phyloP scores from a whole-genome alignment of 768 basidiomycete genomes.

The Lactarius hatsudake region DNA sequence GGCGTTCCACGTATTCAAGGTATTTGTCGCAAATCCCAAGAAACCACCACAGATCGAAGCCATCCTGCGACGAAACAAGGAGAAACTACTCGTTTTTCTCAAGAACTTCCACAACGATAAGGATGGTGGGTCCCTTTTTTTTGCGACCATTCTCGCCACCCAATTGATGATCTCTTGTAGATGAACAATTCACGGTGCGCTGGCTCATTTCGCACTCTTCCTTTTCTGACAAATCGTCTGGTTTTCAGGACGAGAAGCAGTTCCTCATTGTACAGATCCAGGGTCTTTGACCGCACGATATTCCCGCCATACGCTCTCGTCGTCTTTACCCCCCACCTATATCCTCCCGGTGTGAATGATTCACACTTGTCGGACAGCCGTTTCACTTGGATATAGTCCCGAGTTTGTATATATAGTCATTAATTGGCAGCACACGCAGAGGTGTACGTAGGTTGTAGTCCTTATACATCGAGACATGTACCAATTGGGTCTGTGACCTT shows the following conservation, averaged over 20 bases:
- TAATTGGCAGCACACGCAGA: conserved; percentile 16
- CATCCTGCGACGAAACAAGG: conserved; percentile 91
- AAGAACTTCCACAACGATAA: conserved; percentile 97
- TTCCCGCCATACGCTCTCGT: not conserved
- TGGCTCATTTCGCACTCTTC: not conserved
- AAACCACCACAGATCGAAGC: conserved; percentile 93
- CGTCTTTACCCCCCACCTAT: not conserved
- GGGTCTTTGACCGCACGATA: conserved; percentile 47
- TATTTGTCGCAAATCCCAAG: conserved; percentile 99
- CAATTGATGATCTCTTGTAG: conserved; percentile 37
- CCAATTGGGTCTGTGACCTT: conserved; percentile 3
- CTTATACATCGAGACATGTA: conserved; percentile 27
- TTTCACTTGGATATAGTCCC: conserved; percentile 6
- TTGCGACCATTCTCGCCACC: not conserved
- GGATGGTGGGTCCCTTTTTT: conserved; percentile 59
- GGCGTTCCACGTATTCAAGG: conserved; percentile 99
- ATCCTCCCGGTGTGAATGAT: conserved; percentile 1
- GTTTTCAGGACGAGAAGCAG: conserved; percentile 80
- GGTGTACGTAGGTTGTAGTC: conserved; percentile 12
- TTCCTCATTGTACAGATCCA: conserved; percentile 94
- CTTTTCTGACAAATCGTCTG: conserved; percentile 9
- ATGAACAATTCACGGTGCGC: conserved; percentile 89
- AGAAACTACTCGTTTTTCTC: conserved; percentile 85
- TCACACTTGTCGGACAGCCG: not conserved
- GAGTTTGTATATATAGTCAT: conserved; percentile 20